A percentile compares a stretch with the other conserved stretches of the same genome.
Evolutionary conservation across 1,284 basidiomycete genomes (phyloP).

Genomic region (Rhodotorula mucilaginosa): DNA sequence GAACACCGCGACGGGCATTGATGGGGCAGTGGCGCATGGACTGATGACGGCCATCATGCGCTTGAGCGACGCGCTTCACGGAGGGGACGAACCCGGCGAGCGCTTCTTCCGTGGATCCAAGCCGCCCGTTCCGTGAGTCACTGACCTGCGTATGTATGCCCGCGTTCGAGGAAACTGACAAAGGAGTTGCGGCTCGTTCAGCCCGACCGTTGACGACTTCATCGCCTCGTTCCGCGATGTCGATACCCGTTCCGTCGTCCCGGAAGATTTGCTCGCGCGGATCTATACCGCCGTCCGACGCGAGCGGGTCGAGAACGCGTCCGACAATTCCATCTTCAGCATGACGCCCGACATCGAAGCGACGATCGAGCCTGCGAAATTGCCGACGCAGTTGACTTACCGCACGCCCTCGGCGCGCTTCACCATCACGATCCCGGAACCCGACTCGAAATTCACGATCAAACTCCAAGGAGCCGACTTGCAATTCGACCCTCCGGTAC

Average conservation of each 20-base stretch:
- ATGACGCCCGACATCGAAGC: slow-evolving; percentile 55
- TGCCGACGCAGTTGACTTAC: slow-evolving; percentile 76
- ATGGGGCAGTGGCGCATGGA: slow-evolving; percentile 63
- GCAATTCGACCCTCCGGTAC: slow-evolving; percentile 74
- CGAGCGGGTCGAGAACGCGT: slow-evolving; percentile 69
- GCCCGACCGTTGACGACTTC: slow-evolving; percentile 69
- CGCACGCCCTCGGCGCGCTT: slow-evolving; percentile 80
- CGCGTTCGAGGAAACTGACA: background rate
- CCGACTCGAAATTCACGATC: slow-evolving; percentile 73
- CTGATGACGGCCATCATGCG: slow-evolving; percentile 79
- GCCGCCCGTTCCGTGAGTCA: slow-evolving; percentile 1
- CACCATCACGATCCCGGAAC: slow-evolving; percentile 72
- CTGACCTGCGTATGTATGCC: background rate
- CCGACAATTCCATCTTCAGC: slow-evolving; percentile 47
- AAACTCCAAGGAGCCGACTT: slow-evolving; percentile 80
- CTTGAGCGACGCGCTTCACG: slow-evolving; percentile 74
- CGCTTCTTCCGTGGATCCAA: slow-evolving; percentile 6
- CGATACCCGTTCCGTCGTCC: slow-evolving; percentile 66
- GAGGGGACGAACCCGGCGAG: slow-evolving; percentile 28
- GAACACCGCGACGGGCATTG: slow-evolving; percentile 62
- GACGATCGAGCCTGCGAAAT: slow-evolving; percentile 63
- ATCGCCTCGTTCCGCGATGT: slow-evolving; percentile 71
- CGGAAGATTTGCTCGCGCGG: slow-evolving; percentile 69
- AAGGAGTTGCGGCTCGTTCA: slow-evolving; percentile 43
- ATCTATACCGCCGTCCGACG: slow-evolving; percentile 70